Evolutionary conservation across 768 basidiomycete genomes (phyloP).

Genomic region (Panaeolus cyanescens): DNA sequence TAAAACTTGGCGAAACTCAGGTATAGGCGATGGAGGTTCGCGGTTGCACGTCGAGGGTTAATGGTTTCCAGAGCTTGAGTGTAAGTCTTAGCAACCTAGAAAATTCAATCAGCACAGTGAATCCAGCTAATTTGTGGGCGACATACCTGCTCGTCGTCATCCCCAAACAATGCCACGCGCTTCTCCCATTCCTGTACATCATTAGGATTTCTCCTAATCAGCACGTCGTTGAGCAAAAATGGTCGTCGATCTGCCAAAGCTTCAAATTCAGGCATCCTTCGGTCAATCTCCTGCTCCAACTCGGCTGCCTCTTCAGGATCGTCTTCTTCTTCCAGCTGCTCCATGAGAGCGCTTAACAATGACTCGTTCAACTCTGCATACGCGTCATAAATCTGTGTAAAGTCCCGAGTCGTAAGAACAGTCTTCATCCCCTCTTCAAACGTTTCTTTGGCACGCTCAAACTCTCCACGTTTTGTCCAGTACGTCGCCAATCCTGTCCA

Average conservation of each 20-base stretch:
- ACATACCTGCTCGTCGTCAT: constrained; percentile 87
- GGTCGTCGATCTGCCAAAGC: constrained; percentile 93
- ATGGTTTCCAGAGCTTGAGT: constrained; percentile 87
- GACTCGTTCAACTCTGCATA: constrained; percentile 94
- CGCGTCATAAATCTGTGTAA: constrained; percentile 96
- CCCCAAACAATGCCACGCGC: constrained; percentile 88
- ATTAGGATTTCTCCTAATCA: constrained; percentile 90
- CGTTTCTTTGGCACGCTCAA: constrained; percentile 83
- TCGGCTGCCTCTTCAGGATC: constrained; percentile 81
- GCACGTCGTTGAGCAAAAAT: constrained; percentile 94
- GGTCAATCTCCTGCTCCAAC: constrained; percentile 82
- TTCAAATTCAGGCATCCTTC: constrained; percentile 90
- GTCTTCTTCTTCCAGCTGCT: constrained; percentile 78
- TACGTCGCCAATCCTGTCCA: constrained; percentile 98
- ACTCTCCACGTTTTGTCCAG: constrained; percentile 97
- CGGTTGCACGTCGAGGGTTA: constrained; percentile 85
- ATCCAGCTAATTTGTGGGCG: background rate
- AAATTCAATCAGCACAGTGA: background rate
- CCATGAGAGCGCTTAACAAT: constrained; percentile 89
- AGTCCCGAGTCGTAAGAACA: constrained; percentile 94
- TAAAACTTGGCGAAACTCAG: constrained; percentile 98
- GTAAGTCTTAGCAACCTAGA: constrained; percentile 91
- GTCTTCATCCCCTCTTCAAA: constrained; percentile 85
- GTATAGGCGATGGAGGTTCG: constrained; percentile 87
- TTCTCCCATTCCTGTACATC: constrained; percentile 99